A percentile compares a stretch with the other conserved stretches of the same genome.
Conservation (phyloP, 176 grass and related monocot genomes). For the Miscanthus lutarioriparius region DNA sequence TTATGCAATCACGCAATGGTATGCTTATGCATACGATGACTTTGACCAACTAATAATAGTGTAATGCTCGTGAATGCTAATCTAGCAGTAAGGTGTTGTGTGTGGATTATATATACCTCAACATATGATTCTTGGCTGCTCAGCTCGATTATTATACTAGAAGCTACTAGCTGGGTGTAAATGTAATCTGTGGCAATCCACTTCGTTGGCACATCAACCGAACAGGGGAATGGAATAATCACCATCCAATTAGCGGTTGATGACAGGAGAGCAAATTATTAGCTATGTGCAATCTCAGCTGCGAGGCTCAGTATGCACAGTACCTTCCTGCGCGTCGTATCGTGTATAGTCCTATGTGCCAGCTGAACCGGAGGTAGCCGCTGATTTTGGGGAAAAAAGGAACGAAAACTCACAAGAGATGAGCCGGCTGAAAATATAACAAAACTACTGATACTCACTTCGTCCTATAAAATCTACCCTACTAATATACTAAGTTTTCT, state of each 20-base stretch:
- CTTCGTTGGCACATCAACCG: conserved; percentile 21
- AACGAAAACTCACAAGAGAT: not conserved
- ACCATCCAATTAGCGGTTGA: conserved; percentile 8
- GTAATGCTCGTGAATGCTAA: not conserved
- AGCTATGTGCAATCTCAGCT: not conserved
- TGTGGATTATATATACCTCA: not conserved
- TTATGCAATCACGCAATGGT: conserved; percentile 27
- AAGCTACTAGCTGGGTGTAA: not conserved
- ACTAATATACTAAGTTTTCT: no score
- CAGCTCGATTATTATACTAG: not conserved
- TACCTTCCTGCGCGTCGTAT: no score
- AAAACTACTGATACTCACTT: not conserved
- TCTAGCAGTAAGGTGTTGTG: not conserved
- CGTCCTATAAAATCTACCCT: not conserved
- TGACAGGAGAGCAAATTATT: not conserved
- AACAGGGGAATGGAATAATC: conserved; percentile 7
- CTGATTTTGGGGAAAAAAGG: not conserved
- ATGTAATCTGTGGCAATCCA: not conserved
- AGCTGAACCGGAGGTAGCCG: not conserved
- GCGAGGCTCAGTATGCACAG: not conserved
- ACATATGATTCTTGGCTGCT: not conserved
- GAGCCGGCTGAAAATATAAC: not conserved
- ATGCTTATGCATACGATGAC: not conserved
- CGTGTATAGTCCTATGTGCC: no score
- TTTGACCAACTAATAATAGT: conserved; percentile 36